Percentiles rank a stretch among this genome's conserved stretches.
These are phyloP conservation scores for Mycena epipterygia DNA, from an alignment of 768 basidiomycete genomes.

Conservation along the genomic window DNA sequence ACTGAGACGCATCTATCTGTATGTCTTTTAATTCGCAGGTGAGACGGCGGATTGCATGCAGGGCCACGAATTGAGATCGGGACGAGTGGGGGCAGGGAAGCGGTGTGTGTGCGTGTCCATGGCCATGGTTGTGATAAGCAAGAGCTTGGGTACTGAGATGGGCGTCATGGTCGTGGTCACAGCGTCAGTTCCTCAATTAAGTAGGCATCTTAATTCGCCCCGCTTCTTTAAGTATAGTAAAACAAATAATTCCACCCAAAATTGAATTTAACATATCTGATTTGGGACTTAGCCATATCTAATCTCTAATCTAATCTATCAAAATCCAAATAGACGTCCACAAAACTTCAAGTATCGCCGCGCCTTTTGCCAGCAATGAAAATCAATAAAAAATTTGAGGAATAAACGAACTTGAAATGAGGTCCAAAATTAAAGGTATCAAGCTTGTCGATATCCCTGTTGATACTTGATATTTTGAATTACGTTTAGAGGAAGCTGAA, in stretches of 20 bases:
- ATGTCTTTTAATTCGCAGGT: too few species aligned
- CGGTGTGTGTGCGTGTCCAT: too few species aligned
- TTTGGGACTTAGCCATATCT: constrained; percentile 10
- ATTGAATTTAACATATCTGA: constrained; percentile 9
- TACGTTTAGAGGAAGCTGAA: constrained; percentile 5
- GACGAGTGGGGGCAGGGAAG: too few species aligned
- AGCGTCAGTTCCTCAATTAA: too few species aligned
- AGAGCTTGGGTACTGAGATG: too few species aligned
- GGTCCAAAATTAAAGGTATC: not conserved
- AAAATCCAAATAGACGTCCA: constrained; percentile 2
- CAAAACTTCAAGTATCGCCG: constrained; percentile 1
- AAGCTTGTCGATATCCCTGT: constrained; percentile 5
- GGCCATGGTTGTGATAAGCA: too few species aligned
- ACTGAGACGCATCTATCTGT: too few species aligned
- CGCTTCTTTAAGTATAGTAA: not conserved
- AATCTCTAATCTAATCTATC: constrained; percentile 18
- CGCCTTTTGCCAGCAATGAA: not conserved
- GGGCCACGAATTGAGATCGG: too few species aligned
- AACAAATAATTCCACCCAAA: not conserved
- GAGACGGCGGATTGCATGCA: too few species aligned
- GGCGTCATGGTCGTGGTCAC: too few species aligned
- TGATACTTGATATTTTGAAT: constrained; percentile 12
- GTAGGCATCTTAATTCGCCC: constrained; percentile 1
- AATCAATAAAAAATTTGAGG: not conserved
- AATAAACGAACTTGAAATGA: constrained; percentile 9